phyloP scores from a whole-genome alignment of 2,329 filamentous ascomycete species.

The Cytospora piceicola region DNA sequence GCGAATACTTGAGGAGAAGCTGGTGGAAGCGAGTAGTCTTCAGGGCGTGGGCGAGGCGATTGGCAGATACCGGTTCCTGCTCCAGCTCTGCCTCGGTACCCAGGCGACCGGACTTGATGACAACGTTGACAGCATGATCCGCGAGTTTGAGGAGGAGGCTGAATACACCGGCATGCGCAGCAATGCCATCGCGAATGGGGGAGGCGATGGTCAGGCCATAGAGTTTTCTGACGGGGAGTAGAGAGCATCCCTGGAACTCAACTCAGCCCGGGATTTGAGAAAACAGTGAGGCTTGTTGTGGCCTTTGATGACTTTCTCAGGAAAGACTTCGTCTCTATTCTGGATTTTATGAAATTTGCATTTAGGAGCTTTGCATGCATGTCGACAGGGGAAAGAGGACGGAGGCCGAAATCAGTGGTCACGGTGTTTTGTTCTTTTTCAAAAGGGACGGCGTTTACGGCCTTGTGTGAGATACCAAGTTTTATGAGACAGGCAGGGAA shows the following conservation, averaged over 20 bases:
- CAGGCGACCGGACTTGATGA: constrained; percentile 71
- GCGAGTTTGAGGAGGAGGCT: constrained; percentile 65
- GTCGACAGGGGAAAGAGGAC: background rate
- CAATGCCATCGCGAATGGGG: constrained; percentile 19
- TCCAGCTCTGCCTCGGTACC: constrained; percentile 69
- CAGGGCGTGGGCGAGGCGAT: constrained; percentile 75
- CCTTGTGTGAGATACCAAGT: background rate
- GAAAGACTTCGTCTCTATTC: background rate
- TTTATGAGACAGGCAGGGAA: background rate
- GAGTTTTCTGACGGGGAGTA: constrained; percentile 38
- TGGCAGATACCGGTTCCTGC: constrained; percentile 71
- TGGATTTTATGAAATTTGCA: background rate
- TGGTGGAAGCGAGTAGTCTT: constrained; percentile 68
- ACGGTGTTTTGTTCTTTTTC: background rate
- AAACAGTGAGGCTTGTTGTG: background rate
- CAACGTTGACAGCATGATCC: constrained; percentile 63
- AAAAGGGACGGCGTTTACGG: background rate
- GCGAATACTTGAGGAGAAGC: constrained; percentile 65
- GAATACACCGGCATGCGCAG: constrained; percentile 45
- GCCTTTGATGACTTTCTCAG: background rate
- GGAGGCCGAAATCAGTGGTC: background rate
- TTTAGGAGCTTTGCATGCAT: background rate
- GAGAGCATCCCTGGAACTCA: constrained; percentile 22
- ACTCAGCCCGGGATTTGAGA: background rate
- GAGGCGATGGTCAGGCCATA: constrained; percentile 34